Evolutionary conservation across 2,329 filamentous ascomycete genomes (phyloP), one percentile per base, ranked within the genome.

Genomic region (Arthroderma uncinatum): DNA sequence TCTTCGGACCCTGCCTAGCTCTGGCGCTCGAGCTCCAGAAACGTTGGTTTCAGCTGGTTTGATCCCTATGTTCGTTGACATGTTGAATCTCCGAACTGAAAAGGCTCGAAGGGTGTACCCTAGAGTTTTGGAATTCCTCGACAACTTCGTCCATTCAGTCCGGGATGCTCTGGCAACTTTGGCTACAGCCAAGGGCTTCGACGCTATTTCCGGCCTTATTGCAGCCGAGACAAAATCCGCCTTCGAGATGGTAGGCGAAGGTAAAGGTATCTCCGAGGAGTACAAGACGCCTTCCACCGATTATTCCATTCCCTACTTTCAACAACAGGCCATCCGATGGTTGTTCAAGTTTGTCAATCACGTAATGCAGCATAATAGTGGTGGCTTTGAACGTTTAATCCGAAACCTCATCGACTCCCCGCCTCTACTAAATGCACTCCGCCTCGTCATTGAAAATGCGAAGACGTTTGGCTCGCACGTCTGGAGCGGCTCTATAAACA

Each of bases 341-440:
- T 78, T 96, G 47, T 86, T 98, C 71, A 96, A 95, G 70, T 95
- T 97, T 67, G 86, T 95, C 61, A 91, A 95, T 64, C 91, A 97
- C 69, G 86, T 97, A 74, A 95, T 97, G 85, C 76, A 86, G 73
- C 71, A 94, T 79, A 79, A 85, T 76, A 70, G 87, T 57, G 88
- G 87, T 58, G 93, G 91, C 58, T 92, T 91, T 57, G 93, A 97
- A 68, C 86, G 93, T 36, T 77, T 96, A 4, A 77, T 98, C 64
- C 83, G 94, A 56, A 98, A 97, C 67, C 75, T 98, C 59, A 94
- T 96, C 52, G 94, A 98, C 70, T 95, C 93, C 47, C 87, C 91
- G 23, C 86, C 87, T 60, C 78, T 98, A 48, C 78, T 98, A 48
- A 80, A 78, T 21, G 89, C 87, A 58, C 78, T 99, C 54, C 84